Base-by-base conservation (phyloP, 2,329 filamentous ascomycete genomes). In the Neofusicoccum sp. region DNA sequence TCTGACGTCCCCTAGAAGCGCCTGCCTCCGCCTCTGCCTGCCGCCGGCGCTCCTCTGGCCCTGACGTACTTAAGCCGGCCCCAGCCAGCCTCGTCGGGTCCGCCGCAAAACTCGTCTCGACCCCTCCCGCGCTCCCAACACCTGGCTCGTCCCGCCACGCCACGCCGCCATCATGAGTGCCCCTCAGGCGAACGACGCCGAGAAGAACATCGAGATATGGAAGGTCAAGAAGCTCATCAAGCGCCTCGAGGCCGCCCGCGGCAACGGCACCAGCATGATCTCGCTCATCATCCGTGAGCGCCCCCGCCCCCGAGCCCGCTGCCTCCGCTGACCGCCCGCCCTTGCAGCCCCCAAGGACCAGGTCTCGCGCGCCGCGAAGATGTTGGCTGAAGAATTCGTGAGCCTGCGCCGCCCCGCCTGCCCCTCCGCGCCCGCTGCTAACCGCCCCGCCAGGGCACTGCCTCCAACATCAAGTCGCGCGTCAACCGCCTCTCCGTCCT, bases 221-320 rank as follows among this genome's bases (percentile, higher is more conserved):
- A 97, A 99, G 89, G 93, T 99, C 77, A 99, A 99, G 87, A 99
- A 99, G 85, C 85, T 99, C 76, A 97, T 99, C 83, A 99, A 98
- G 83, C 91, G 95, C 74, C 92, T 99, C 73, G 95, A 98, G 81
- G 91, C 92, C 67, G 96, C 96, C 71, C 87, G 96, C 78, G 95
- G 95, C 78, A 99, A 99, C 87, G 95, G 95, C 83, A 99, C 95
- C 68, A 94, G 90, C 83, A 99, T 99, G 95, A 99, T 99, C 81
- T 98, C 94, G 68, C 87, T 99, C 80, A 97, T 99, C 74, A 98
- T 99, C 76, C 95, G 92, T 96, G 84, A 75, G 91, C 83, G 47
- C 31, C 12, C 39, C 59, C 41, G 45, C 62, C 36, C 54, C 54
- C 56, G 14, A n/a, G 49, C 37, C 37, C 28, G n/a, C 36, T 3